Conservation (phyloP, 495 filamentous ascomycete species). For the Oleoguttula mirabilis region DNA sequence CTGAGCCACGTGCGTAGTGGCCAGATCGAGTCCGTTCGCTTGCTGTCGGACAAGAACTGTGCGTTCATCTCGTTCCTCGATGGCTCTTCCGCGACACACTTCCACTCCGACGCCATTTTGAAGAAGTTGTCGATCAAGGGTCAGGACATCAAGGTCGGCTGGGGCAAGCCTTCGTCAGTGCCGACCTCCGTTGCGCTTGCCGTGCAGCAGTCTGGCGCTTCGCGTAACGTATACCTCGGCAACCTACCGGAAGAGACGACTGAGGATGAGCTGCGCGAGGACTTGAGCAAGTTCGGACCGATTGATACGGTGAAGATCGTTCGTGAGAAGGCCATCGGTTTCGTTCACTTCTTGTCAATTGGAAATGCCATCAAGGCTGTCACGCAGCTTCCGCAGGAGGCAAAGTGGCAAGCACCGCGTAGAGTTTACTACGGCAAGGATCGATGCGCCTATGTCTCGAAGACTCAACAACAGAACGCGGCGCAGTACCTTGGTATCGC, state of each 20-base stretch:
- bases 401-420: slow-evolving; percentile 89
- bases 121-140: slow-evolving; percentile 97
- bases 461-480: slow-evolving; percentile 98
- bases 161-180: slow-evolving; percentile 97
- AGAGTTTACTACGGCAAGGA: slow-evolving; percentile 99
- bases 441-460: slow-evolving; percentile 94
- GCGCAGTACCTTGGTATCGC: slow-evolving; percentile 96
- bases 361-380: slow-evolving; percentile 99
- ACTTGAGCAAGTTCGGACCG: slow-evolving; percentile 89
- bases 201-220: slow-evolving; percentile 93
- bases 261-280: slow-evolving; percentile 88
- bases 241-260: slow-evolving; percentile 81
- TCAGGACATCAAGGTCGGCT: slow-evolving; percentile 98
- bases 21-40: slow-evolving; percentile 92
- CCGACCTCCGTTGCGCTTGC: slow-evolving; percentile 92
- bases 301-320: slow-evolving; percentile 98
- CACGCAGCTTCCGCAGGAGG: slow-evolving; percentile 85
- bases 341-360: slow-evolving; percentile 95
- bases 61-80: slow-evolving; percentile 99
- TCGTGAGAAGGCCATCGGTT: slow-evolving; percentile 94
- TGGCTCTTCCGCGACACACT: slow-evolving; percentile 91
- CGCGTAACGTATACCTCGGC: slow-evolving; percentile 95
- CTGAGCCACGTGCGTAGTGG: slow-evolving; percentile 93
- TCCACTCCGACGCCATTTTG: slow-evolving; percentile 97
- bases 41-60: slow-evolving; percentile 98